Conservation (phyloP, 345 rosid genomes). For the Citrus reticulata region DNA sequence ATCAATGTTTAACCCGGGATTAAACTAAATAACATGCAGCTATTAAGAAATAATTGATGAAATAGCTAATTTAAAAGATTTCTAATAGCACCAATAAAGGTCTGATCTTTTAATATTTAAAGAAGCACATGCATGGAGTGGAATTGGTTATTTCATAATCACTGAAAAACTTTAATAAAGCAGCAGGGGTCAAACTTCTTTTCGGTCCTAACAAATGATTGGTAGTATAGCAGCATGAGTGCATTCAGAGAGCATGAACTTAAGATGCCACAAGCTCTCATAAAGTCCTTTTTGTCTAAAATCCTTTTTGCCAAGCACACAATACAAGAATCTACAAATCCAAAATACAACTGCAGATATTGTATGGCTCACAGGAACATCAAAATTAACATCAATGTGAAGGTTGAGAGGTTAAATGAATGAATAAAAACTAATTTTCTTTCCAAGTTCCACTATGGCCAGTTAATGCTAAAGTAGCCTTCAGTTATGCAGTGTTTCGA, state of each 20-base stretch:
- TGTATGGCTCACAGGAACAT: background rate
- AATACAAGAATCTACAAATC: background rate
- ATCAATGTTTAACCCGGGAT: background rate
- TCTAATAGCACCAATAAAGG: background rate
- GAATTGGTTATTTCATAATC: background rate
- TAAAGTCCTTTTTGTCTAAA: background rate
- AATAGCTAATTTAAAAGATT: background rate
- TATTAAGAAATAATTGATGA: background rate
- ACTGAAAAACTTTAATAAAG: background rate
- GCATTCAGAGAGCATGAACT: background rate
- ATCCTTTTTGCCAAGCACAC: background rate
- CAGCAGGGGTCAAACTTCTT: background rate
- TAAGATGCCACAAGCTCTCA: background rate
- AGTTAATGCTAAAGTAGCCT: background rate
- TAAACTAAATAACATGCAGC: background rate
- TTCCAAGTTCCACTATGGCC: background rate
- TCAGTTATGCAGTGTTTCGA: background rate
- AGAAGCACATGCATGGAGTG: background rate
- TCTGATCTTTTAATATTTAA: background rate
- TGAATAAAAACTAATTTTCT: background rate
- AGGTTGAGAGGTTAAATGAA: background rate
- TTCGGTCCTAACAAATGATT: background rate
- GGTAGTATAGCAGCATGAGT: background rate
- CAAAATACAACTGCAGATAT: background rate
- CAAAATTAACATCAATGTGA: background rate